These are phyloP conservation scores for Eragrostis curvula DNA, from an alignment of 176 grass and related monocot species.

Conservation along the genomic window DNA sequence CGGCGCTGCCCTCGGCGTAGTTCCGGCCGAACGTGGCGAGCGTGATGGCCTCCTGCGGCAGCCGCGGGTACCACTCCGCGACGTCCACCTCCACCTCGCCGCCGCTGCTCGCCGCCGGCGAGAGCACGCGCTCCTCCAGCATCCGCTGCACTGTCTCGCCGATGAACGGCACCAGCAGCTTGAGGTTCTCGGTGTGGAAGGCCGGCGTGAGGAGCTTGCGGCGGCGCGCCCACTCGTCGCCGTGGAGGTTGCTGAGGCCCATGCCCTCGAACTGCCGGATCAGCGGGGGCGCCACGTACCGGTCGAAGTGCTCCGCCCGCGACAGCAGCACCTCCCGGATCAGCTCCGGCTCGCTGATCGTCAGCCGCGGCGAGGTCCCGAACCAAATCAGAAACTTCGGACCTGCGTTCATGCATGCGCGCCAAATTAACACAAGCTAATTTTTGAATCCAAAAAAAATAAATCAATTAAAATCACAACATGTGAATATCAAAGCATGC, in stretches of 20 bases:
- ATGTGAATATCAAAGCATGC: not conserved
- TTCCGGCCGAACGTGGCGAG: constrained; percentile 81
- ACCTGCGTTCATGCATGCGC: constrained; percentile 38
- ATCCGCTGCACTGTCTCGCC: constrained; percentile 66
- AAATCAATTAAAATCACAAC: not conserved
- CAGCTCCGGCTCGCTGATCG: constrained; percentile 75
- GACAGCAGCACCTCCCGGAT: constrained; percentile 85
- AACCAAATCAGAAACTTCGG: constrained; percentile 89
- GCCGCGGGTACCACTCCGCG: constrained; percentile 61
- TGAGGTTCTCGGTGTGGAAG: constrained; percentile 89
- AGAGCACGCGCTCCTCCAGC: constrained; percentile 48
- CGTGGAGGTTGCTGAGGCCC: constrained; percentile 77
- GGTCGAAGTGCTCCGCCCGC: constrained; percentile 78
- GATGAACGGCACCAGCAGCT: constrained; percentile 68
- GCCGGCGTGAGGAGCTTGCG: constrained; percentile 72
- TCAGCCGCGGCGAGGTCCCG: constrained; percentile 69
- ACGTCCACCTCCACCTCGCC: constrained; percentile 88
- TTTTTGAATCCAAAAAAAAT: not conserved
- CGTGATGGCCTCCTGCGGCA: constrained; percentile 83
- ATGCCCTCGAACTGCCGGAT: constrained; percentile 91
- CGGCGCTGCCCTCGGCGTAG: constrained; percentile 63
- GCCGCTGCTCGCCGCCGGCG: not conserved
- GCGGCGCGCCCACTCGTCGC: constrained; percentile 79
- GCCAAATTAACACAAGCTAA: not conserved
- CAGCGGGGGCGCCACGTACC: constrained; percentile 85